phyloP scores from a whole-genome alignment of 345 rosid species.

The Rhizophora mangle region DNA sequence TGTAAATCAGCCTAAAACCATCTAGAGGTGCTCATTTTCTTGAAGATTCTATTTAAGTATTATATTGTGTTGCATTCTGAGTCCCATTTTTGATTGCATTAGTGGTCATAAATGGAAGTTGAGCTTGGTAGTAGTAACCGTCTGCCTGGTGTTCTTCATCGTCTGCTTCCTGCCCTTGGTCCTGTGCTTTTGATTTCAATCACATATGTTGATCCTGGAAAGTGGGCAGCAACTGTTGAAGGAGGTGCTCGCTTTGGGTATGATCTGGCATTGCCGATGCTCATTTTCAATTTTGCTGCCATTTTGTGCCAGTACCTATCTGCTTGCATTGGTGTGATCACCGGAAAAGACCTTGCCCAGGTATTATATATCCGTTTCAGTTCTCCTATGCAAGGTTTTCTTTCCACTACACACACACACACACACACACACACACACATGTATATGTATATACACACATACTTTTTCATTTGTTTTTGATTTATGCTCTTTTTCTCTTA shows the following conservation, averaged over 20 bases:
- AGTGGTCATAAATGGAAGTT: conserved; percentile 54
- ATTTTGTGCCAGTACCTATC: conserved; percentile 86
- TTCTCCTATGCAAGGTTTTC: background rate
- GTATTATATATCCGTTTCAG: conserved; percentile 32
- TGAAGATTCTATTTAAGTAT: conserved; percentile 19
- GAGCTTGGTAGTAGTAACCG: conserved; percentile 40
- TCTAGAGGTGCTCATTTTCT: conserved; percentile 26
- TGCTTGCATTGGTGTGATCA: conserved; percentile 66
- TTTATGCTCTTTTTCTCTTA: conserved; percentile 4
- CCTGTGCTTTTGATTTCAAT: conserved; percentile 75
- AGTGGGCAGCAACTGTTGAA: conserved; percentile 88
- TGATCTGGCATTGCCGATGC: conserved; percentile 61
- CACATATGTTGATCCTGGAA: conserved; percentile 92
- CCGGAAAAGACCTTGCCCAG: conserved; percentile 88
- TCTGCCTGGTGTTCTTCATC: conserved; percentile 40
- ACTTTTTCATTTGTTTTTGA: background rate
- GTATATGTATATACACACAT: background rate
- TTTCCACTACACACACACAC: background rate
- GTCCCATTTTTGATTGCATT: conserved; percentile 15
- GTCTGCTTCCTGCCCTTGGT: conserved; percentile 56
- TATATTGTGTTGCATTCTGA: conserved; percentile 5
- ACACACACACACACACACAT: background rate
- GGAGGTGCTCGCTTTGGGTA: conserved; percentile 88
- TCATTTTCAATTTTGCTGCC: conserved; percentile 74
- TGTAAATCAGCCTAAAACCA: conserved; percentile 26